Percentiles rank a stretch among this genome's conserved stretches.
These are phyloP conservation scores for Nicotiana obtusifolia DNA, from an alignment of 257 asterid species.

Conservation along the genomic window DNA sequence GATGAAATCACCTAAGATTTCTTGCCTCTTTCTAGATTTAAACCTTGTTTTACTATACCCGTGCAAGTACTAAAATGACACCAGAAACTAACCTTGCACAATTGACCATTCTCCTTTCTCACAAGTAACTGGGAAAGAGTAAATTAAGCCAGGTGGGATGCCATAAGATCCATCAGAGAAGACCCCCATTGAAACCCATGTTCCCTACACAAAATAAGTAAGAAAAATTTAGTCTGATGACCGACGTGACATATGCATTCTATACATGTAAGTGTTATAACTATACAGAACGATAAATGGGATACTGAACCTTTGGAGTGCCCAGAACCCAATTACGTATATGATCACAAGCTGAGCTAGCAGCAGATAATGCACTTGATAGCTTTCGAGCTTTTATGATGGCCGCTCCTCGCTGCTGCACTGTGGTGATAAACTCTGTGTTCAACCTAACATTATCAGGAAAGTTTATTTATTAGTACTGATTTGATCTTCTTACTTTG, in stretches of 20 bases:
- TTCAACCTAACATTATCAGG: slow-evolving; percentile 36
- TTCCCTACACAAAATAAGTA: slow-evolving; percentile 36
- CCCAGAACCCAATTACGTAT: slow-evolving; percentile 77
- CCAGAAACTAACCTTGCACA: slow-evolving; percentile 48
- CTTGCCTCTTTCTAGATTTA: too few species aligned
- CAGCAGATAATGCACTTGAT: slow-evolving; percentile 85
- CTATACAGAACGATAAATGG: not conserved
- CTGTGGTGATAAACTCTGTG: slow-evolving; percentile 50
- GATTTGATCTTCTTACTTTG: not conserved
- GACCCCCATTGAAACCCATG: slow-evolving; percentile 91
- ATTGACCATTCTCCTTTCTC: slow-evolving; percentile 82
- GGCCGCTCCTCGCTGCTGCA: slow-evolving; percentile 66
- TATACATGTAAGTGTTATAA: not conserved
- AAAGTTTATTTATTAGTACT: not conserved
- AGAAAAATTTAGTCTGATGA: not conserved
- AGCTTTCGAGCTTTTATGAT: slow-evolving; percentile 67
- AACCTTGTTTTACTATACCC: too few species aligned
- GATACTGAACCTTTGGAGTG: slow-evolving; percentile 61
- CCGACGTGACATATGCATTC: not conserved
- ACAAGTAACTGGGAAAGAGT: slow-evolving; percentile 81
- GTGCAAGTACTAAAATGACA: not conserved
- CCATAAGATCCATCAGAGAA: slow-evolving; percentile 85
- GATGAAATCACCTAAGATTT: too few species aligned
- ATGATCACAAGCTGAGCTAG: slow-evolving; percentile 85
- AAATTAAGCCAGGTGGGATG: slow-evolving; percentile 55